Evolutionary conservation across 306 rosid genomes (phyloP).

Genomic region (Quillaja saponaria): DNA sequence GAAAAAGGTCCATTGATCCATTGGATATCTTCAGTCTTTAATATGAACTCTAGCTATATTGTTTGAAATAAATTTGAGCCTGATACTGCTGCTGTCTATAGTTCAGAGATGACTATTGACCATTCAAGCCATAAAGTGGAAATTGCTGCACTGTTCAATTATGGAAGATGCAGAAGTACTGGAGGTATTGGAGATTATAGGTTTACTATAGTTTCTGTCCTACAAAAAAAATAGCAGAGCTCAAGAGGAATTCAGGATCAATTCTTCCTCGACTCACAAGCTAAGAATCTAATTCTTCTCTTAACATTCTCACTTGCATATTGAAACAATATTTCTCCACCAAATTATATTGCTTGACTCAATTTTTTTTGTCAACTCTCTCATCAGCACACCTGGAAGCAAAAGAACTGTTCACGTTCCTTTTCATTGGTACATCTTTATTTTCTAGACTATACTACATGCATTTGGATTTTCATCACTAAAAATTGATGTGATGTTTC

Average conservation of each 20-base stretch:
- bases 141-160: neutral
- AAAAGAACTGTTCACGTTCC: neutral
- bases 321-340: slow-evolving; percentile 21
- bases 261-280: slow-evolving; percentile 46
- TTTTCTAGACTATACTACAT: slow-evolving; percentile 60
- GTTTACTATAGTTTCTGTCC: slow-evolving; percentile 31
- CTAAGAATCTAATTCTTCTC: slow-evolving; percentile 51
- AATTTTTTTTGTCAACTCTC: slow-evolving; percentile 31
- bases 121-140: neutral
- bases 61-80: neutral
- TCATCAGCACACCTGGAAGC: slow-evolving; percentile 21
- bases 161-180: slow-evolving; percentile 5
- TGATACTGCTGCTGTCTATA: slow-evolving; percentile 33
- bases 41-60: neutral
- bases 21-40: neutral
- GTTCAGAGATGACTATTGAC: neutral
- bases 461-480: slow-evolving; percentile 96
- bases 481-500: slow-evolving; percentile 66
- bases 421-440: slow-evolving; percentile 6
- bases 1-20: slow-evolving; percentile 53
- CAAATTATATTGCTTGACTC: slow-evolving; percentile 8
- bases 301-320: slow-evolving; percentile 30
- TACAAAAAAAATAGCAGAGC: slow-evolving; percentile 31
- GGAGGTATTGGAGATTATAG: slow-evolving; percentile 1
- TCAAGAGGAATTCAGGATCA: slow-evolving; percentile 38